Evolutionary conservation across 2,329 filamentous ascomycete genomes (phyloP), one percentile per base, ranked within the genome.

Genomic region (Ceratocystis papillata): DNA sequence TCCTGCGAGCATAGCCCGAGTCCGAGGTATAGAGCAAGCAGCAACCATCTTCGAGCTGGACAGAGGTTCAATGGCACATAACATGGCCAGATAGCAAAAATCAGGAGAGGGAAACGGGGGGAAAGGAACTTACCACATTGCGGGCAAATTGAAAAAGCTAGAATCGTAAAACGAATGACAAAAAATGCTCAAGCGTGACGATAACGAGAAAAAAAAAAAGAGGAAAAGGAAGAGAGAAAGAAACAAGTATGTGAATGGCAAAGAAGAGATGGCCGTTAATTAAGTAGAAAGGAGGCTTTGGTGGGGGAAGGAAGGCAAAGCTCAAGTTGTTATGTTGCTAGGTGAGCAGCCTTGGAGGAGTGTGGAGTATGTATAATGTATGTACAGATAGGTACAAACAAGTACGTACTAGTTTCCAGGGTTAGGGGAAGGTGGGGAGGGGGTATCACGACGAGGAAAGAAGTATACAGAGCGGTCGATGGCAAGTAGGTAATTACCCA

Each of bases 61-160:
- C 48, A 62, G 46, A 33, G 59, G 41, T 28, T 50, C 44, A 37
- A 50, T 46, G 25, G 59, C 62, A 33, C 60, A 41, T 37, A 41
- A 59, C 22, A 63, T 41, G 30, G 50, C 55, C 41, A 44, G 45
- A 25, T 65, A 30, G 30, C 41, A 28, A 61, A 7, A 28, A 63
- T 10, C 48, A 55, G 55, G 55, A 28, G 53, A 62, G 25, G 64
- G 61, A 44, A 55, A 63, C 17, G 57, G 65, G 65, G 59, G 59
- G 68, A 63, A 22, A 41, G 5, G 57, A 66, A 66, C 64, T 60
- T 57, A 68, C 67, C 67, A 68, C 67, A 68, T 68, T 68, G 67
- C 62, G 64, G 62, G 61, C 50, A 63, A 62, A 59, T 63, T 67
- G 48, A 65, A 48, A 55, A 66, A 64, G 57, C 55, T 67, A 66